These are phyloP conservation scores for Ophiostoma sp. DNA, from an alignment of 2,329 filamentous ascomycete species.

Conservation along the genomic window DNA sequence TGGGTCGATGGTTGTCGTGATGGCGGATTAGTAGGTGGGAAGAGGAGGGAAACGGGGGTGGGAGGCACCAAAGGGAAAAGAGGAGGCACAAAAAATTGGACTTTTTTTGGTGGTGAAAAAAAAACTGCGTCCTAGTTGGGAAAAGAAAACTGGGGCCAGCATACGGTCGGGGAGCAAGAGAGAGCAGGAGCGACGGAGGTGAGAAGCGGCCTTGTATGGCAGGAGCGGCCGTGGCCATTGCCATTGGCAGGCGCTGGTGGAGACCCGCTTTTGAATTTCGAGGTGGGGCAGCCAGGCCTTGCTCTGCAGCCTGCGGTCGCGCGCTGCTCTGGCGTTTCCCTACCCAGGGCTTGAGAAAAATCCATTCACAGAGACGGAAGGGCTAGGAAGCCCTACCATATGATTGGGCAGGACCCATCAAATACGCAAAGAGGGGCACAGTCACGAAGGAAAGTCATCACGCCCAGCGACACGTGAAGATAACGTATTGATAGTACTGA, in stretches of 20 bases:
- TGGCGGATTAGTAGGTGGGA: conserved; percentile 20
- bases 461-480: neutral
- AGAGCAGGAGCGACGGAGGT: neutral
- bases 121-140: conserved; percentile 17
- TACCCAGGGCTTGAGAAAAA: conserved; percentile 10
- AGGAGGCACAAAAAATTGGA: conserved; percentile 21
- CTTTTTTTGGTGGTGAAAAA: conserved; percentile 20
- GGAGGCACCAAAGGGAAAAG: conserved; percentile 12
- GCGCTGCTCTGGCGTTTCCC: neutral
- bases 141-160: neutral
- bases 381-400: conserved; percentile 42
- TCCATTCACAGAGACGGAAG: conserved; percentile 26
- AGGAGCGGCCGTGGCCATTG: neutral
- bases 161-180: neutral
- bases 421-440: conserved; percentile 8
- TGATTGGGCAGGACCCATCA: neutral
- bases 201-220: neutral
- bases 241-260: neutral
- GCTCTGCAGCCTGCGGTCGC: neutral
- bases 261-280: conserved; percentile 7
- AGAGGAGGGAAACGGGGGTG: conserved; percentile 16
- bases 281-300: conserved; percentile 11
- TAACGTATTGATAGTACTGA: neutral
- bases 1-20: conserved; percentile 19
- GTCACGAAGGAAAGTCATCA: neutral